Conservation (phyloP, 1,284 basidiomycete genomes). For the Schizophyllum amplum region DNA sequence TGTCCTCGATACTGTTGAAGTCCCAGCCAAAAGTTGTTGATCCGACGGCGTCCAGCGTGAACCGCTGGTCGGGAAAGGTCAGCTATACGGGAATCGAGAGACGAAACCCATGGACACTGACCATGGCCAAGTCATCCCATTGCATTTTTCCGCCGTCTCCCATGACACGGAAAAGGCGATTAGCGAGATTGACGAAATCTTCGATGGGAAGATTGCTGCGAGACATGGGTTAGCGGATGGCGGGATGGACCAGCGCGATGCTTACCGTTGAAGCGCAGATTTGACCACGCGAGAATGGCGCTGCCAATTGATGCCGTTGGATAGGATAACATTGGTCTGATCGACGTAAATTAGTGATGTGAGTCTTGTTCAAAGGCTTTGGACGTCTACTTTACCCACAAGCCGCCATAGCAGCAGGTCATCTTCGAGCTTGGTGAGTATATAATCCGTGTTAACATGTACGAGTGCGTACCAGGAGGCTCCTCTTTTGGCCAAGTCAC, state of each 20-base stretch:
- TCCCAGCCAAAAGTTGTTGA: slow-evolving; percentile 26
- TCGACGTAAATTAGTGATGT: background rate
- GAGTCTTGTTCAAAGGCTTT: no score
- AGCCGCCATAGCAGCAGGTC: slow-evolving; percentile 21
- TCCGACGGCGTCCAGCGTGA: slow-evolving; percentile 24
- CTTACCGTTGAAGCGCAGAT: background rate
- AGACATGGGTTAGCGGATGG: background rate
- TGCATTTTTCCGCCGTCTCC: slow-evolving; percentile 13
- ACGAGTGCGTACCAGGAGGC: slow-evolving; percentile 9
- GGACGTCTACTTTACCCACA: slow-evolving; percentile 14
- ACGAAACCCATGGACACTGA: background rate
- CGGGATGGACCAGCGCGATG: slow-evolving; percentile 7
- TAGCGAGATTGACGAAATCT: slow-evolving; percentile 17
- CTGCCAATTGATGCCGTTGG: slow-evolving; percentile 22
- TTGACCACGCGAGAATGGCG: slow-evolving; percentile 11
- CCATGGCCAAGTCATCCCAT: slow-evolving; percentile 19
- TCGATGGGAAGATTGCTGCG: slow-evolving; percentile 16
- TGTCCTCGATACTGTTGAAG: slow-evolving; percentile 24
- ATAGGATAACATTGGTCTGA: slow-evolving; percentile 19
- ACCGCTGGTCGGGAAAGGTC: slow-evolving; percentile 13
- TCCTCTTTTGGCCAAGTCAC: slow-evolving; percentile 19
- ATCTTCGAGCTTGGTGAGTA: slow-evolving; percentile 4
- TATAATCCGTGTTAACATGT: background rate
- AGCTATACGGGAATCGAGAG: background rate
- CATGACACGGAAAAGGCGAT: slow-evolving; percentile 18